Conservation (phyloP, 768 basidiomycete genomes). For the Boletales sp. region DNA sequence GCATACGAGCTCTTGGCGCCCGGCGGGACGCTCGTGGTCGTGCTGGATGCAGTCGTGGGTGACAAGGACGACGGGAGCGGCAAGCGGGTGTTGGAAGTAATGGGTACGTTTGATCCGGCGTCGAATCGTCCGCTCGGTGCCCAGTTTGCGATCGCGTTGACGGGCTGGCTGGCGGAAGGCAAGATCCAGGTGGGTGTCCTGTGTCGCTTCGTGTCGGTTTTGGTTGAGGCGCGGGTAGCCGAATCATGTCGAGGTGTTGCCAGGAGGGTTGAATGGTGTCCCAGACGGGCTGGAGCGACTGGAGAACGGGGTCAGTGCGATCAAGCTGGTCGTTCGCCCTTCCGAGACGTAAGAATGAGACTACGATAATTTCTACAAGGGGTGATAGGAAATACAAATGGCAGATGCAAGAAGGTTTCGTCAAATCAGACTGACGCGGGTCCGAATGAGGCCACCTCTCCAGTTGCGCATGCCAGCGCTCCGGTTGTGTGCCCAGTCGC, state of each 20-base stretch:
- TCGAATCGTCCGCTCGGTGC: conserved; percentile 8
- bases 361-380: too few relatives aligned
- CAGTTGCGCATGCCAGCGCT: conserved; percentile 88
- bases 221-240: conserved; percentile 22
- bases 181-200: conserved; percentile 10
- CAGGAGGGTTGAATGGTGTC: conserved; percentile 35
- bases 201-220: too few relatives aligned
- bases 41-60: neutral
- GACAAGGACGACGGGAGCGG: neutral
- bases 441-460: conserved; percentile 80
- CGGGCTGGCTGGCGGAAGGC: conserved; percentile 15
- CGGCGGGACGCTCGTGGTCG: conserved; percentile 27
- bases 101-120: conserved; percentile 4
- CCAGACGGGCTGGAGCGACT: conserved; percentile 29
- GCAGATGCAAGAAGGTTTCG: neutral
- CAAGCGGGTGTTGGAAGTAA: neutral
- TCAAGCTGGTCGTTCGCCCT: conserved; percentile 35
- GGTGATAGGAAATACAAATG: too few relatives aligned
- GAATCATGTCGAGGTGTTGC: conserved; percentile 36
- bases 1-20: conserved; percentile 22
- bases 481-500: conserved; percentile 76
- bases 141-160: conserved; percentile 8
- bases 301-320: conserved; percentile 32
- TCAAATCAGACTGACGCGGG: conserved; percentile 74
- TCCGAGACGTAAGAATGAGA: conserved; percentile 1